Base-by-base conservation (phyloP, 192 early-diverging fungal genomes). In the Polychytrium aggregatum region DNA sequence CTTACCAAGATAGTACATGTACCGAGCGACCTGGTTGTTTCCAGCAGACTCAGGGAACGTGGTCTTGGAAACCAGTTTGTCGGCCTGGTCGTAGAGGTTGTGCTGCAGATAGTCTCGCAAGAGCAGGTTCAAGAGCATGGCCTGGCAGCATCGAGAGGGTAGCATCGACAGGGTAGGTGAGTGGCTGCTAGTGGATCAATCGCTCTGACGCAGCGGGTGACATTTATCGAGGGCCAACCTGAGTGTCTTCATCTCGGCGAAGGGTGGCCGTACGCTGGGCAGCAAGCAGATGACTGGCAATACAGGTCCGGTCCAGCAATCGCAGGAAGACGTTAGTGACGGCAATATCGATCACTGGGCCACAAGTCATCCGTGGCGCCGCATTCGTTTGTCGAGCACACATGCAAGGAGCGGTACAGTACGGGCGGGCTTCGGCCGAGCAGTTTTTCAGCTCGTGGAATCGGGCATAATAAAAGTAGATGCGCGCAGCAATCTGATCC, bases 41-140 rank as follows among this genome's bases (percentile, higher is more conserved):
- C 81, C 82, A 9, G 89, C 96, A 27, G 74, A 74, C 42, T 88
- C 82, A 0, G 96, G 93, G 69, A 96, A 96, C 2, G 45, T 38
- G 18, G 84, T 75, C 72, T 96, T 99, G 16, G 87, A 83, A 0
- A 92, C 85, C 28, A 99, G 81, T 58, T 96, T 87, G 64, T 96
- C 92, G 13, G 96, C 96, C 62, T 96, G 92, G 35, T 97, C 96
- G 50, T 86, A 90, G n/a, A 93, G 77, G 57, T 95, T 96, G 71
- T 85, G 83, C 55, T 87, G 74, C 48, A 99, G 79, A 59, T 92
- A 93, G 66, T 88, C 92, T 66, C 87, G 80, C 39, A 99, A 69
- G 16, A 97, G 57, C 17, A 94, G 62, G 52, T 97, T 99, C 43
- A 99, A 63, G 35, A 99, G 53, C 28, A 85, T 89, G 10, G 86